Conservation (phyloP, 495 filamentous ascomycete genomes). For the Aspergillus mulundensis region DNA sequence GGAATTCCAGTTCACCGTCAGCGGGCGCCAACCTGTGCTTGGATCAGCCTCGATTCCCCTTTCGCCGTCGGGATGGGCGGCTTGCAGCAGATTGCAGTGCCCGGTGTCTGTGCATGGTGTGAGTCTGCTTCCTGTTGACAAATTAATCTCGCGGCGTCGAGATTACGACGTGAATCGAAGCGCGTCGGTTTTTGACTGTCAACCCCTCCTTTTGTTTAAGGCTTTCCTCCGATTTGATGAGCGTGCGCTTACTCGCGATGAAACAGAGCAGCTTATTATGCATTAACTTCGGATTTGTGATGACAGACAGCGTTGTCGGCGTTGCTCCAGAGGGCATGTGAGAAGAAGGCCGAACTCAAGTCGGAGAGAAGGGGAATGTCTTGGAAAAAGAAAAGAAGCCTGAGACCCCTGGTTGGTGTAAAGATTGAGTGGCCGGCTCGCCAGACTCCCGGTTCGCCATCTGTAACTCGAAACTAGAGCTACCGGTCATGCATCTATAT, state of each 20-base stretch:
- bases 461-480: not conserved
- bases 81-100: constrained; percentile 14
- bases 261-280: not conserved
- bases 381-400: not conserved
- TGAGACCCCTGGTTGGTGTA: constrained; percentile 1
- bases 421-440: not conserved
- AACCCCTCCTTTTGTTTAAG: not conserved
- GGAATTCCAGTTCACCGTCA: constrained; percentile 7
- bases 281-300: not conserved
- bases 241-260: not conserved
- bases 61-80: constrained; percentile 8
- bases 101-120: constrained; percentile 15
- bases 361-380: not conserved
- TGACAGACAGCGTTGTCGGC: not conserved
- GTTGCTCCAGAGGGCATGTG: not conserved
- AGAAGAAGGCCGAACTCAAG: constrained; percentile 6
- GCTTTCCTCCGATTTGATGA: not conserved
- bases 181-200: not conserved
- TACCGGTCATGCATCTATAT: too few relatives aligned
- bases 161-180: constrained; percentile 3
- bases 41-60: constrained; percentile 1
- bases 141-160: constrained; percentile 5
- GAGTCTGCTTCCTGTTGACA: constrained; percentile 3
- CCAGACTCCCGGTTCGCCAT: not conserved
- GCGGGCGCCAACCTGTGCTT: not conserved